Evolutionary conservation across 2,329 filamentous ascomycete genomes (phyloP), one percentile per base, ranked within the genome.

Genomic region (Myotisia sp.): DNA sequence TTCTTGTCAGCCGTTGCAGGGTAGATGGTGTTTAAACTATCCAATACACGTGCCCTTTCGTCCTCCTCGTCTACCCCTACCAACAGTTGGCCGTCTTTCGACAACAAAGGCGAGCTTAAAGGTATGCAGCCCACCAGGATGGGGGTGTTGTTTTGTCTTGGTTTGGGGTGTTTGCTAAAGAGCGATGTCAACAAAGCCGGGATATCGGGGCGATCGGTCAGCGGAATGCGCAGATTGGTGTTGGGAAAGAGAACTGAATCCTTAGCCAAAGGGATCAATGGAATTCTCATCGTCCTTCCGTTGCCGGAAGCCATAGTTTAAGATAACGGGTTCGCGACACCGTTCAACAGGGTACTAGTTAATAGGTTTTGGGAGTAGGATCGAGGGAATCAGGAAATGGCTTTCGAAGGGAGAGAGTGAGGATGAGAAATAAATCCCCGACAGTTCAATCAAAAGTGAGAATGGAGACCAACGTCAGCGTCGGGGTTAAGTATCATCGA

Each of bases 61-160:
- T 65, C 60, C 16, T 70, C 69, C 24, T 68, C 71, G 50, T 76
- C 68, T n/a, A n/a, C n/a, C 35, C 79, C 72, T 36, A 92, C 70
- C 44, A 92, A 66, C 37, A 75, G 70, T 56, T 86, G 77, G 28
- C 85, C 85, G 49, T 83, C 75, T 18, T 70, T 67, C 38, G 75
- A 76, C 17, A 93, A 67, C 16, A 77, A 69, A 3, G 78, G 76
- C 32, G 83, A 90, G 43, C 68, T 77, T 40, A 94, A 66, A 13
- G 90, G 90, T 36, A 95, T 76, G 55, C 87, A 95, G 34, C 80
- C 84, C 44, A 95, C 76, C 6, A 81, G 76, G 46, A 93, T 74
- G 45, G 74, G 67, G 42, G 68, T 70, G 18, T 74, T 71, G 44
- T 77, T 66, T 2, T 64, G 71, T 48, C 76, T 77, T 14, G 22